These are phyloP conservation scores for Boletus speciosus DNA, from an alignment of 768 basidiomycete species.

Conservation along the genomic window DNA sequence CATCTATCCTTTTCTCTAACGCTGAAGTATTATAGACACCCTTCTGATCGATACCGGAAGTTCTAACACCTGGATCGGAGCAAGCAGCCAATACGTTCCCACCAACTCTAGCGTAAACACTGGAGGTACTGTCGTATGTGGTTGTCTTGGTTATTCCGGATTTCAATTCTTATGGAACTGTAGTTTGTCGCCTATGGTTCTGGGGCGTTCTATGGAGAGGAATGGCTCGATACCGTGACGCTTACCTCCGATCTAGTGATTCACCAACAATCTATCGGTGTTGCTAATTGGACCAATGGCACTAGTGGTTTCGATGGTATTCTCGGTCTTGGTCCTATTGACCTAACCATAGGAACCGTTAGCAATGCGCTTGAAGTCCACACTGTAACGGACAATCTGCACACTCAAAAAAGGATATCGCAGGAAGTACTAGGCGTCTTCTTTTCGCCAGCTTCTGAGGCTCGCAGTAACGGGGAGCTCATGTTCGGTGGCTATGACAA, in stretches of 20 bases:
- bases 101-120: slow-evolving; percentile 20
- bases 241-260: slow-evolving; percentile 4
- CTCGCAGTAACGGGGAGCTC: slow-evolving; percentile 22
- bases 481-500: slow-evolving; percentile 29
- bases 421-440: slow-evolving; percentile 32
- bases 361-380: slow-evolving; percentile 15
- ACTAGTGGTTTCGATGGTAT: slow-evolving; percentile 37
- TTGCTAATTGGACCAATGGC: slow-evolving; percentile 27
- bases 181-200: background rate
- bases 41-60: slow-evolving; percentile 33
- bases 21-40: slow-evolving; percentile 13
- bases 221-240: slow-evolving; percentile 17
- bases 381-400: slow-evolving; percentile 36
- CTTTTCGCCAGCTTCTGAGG: slow-evolving; percentile 25
- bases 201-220: slow-evolving; percentile 10
- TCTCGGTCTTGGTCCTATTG: slow-evolving; percentile 34
- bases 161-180: slow-evolving; percentile 4
- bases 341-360: slow-evolving; percentile 29
- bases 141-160: too few relatives aligned
- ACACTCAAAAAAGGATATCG: slow-evolving; percentile 26
- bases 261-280: slow-evolving; percentile 34
- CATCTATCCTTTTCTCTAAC: background rate
- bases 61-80: slow-evolving; percentile 32
- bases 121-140: slow-evolving; percentile 16
- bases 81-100: slow-evolving; percentile 11